Evolutionary conservation across 2,329 filamentous ascomycete species (phyloP).

Genomic region (Dactylellina drechsleri): DNA sequence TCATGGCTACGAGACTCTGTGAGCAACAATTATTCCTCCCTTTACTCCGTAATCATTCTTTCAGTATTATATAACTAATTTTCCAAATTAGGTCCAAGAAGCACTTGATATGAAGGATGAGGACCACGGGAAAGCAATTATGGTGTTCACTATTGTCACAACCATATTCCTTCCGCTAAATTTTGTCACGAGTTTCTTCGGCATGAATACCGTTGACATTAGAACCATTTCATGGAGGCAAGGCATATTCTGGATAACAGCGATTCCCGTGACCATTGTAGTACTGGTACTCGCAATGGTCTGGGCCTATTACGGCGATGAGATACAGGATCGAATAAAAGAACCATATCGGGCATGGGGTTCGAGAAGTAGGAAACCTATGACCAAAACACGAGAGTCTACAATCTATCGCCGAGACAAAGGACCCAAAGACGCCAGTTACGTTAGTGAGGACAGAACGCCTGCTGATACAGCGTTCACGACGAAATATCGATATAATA

Average conservation of each 20-base stretch:
- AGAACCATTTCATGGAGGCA: constrained; percentile 66
- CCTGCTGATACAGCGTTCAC: too few species aligned
- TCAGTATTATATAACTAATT: too few species aligned
- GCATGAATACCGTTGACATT: constrained; percentile 68
- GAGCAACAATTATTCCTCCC: neutral
- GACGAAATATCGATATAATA: too few species aligned
- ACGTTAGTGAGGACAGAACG: too few species aligned
- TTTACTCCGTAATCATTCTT: neutral
- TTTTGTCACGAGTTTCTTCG: constrained; percentile 66
- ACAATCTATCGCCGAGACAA: too few species aligned
- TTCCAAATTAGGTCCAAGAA: constrained; percentile 30
- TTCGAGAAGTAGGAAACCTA: neutral
- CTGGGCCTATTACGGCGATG: constrained; percentile 52
- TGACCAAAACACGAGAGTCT: neutral
- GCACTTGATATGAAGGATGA: constrained; percentile 61
- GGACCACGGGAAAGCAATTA: constrained; percentile 65
- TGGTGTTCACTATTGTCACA: constrained; percentile 67
- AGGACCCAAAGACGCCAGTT: too few species aligned
- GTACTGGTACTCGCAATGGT: constrained; percentile 60
- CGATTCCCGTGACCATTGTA: constrained; percentile 64
- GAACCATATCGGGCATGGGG: constrained; percentile 14
- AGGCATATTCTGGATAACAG: constrained; percentile 67
- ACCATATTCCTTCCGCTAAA: constrained; percentile 66
- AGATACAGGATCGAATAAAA: constrained; percentile 30
- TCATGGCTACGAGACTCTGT: constrained; percentile 4